Evolutionary conservation across 805 yeast genomes (phyloP), one percentile per base, ranked within the genome.

Genomic region (Wickerhamomyces bisporus): DNA sequence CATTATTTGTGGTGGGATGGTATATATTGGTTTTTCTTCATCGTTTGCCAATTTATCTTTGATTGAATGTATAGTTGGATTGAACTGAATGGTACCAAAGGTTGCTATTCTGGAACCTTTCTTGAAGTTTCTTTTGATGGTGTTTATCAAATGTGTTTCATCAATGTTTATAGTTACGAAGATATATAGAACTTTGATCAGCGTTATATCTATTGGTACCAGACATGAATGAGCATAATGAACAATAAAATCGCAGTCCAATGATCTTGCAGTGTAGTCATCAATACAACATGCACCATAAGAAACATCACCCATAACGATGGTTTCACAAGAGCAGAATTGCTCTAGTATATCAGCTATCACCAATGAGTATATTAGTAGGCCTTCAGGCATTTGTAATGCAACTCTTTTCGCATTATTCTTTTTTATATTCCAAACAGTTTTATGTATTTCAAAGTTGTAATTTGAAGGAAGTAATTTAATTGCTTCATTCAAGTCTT

Each of bases 251-350:
- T 93, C 98, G 63, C 98, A 93, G 34, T 85, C 96, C 20, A 93
- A 62, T 0, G 98, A 79, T 45, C 89, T 70, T 2, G 98, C 98
- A 0, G 98, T 89, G 57, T 71, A 93, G 56, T 93, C 98, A 58
- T 93, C 98, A 32, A 93, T 88, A 63, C 98, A 93, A 58, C 98
- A 93, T 0, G 98, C 98, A 30, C 98, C 98, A 55, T 93, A 93
- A 0, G 97, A 86, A 0, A 93, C 98, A 60, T 93, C 98, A 2
- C 98, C 98, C 98, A 93, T 93, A 3, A 91, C 93, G 1, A 93
- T 68, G 0, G 89, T 85, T 54, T 89, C 96, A 37, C 83, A 87
- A 3, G 66, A 62, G 58, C 97, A 89, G 50, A 93, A 91, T 60
- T 89, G 96, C 54, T 87, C 95, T 26, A 93, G 58, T 18, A 93